Conservation (phyloP, 192 early-diverging fungal genomes). For the Coemansia sp. region DNA sequence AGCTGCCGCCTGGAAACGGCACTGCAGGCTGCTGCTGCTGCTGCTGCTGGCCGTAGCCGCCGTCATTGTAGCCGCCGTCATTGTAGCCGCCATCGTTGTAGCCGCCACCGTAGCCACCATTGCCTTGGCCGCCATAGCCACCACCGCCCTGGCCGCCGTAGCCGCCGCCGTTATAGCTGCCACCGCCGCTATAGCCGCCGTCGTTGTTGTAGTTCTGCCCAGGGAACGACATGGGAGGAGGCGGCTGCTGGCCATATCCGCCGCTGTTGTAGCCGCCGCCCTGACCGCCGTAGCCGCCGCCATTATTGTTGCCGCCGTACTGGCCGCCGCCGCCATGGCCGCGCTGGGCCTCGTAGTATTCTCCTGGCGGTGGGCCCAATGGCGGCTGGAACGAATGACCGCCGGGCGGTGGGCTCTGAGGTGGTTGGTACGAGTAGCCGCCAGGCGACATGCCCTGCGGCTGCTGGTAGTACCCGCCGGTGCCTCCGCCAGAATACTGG, state of each 20-base stretch:
- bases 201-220: background rate
- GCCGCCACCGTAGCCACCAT: slow-evolving; percentile 6
- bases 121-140: background rate
- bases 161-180: background rate
- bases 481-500: slow-evolving; percentile 22
- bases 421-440: slow-evolving; percentile 22
- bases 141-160: slow-evolving; percentile 3
- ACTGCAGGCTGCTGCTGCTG: slow-evolving; percentile 1
- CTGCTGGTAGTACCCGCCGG: no score
- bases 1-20: background rate
- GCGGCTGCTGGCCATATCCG: slow-evolving; percentile 11
- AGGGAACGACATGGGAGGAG: background rate
- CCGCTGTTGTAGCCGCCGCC: slow-evolving; percentile 1
- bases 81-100: slow-evolving; percentile 8
- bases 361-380: slow-evolving; percentile 3
- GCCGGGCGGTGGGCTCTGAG: slow-evolving; percentile 14
- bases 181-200: background rate
- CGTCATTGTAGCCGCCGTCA: slow-evolving; percentile 1
- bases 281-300: slow-evolving; percentile 4
- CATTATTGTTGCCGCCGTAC: slow-evolving; percentile 6
- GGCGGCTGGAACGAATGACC: slow-evolving; percentile 8
- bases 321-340: background rate
- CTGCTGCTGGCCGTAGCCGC: slow-evolving; percentile 10
- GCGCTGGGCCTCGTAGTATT: background rate
- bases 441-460: no score